phyloP scores from a whole-genome alignment of 2,329 filamentous ascomycete genomes.

The Talaromyces sp. region DNA sequence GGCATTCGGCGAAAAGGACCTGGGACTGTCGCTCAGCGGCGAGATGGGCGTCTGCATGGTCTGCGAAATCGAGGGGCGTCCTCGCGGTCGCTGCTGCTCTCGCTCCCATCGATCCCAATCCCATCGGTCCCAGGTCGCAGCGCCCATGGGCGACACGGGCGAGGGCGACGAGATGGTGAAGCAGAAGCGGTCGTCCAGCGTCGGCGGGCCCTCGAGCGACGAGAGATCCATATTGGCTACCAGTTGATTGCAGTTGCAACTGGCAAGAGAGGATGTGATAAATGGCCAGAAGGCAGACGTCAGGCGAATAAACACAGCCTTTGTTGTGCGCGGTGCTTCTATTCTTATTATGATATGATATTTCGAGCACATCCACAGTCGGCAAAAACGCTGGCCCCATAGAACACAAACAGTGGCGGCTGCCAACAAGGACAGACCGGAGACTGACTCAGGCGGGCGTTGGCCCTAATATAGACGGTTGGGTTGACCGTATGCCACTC shows the following conservation, averaged over 20 bases:
- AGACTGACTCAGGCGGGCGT: not conserved
- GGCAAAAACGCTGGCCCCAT: not conserved
- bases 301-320: not conserved
- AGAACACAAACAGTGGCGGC: not conserved
- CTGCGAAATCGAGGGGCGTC: not conserved
- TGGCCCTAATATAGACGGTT: not conserved
- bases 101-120: too few species aligned
- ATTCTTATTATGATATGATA: not conserved
- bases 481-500: too few species aligned
- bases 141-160: slow-evolving; percentile 2
- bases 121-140: slow-evolving; percentile 2
- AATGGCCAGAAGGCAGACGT: not conserved
- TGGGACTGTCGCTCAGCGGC: not conserved
- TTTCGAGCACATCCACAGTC: too few species aligned
- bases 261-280: not conserved
- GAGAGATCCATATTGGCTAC: slow-evolving; percentile 26
- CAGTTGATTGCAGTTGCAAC: not conserved
- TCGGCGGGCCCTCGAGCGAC: slow-evolving; percentile 30
- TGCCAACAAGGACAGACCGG: not conserved
- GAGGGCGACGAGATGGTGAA: slow-evolving; percentile 7
- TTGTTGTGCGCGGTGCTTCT: not conserved
- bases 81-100: not conserved
- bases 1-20: not conserved
- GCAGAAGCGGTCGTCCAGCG: slow-evolving; percentile 19
- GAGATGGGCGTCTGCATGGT: slow-evolving; percentile 2